Base-by-base conservation (phyloP, 1,284 basidiomycete genomes). In the Boletus sp. region DNA sequence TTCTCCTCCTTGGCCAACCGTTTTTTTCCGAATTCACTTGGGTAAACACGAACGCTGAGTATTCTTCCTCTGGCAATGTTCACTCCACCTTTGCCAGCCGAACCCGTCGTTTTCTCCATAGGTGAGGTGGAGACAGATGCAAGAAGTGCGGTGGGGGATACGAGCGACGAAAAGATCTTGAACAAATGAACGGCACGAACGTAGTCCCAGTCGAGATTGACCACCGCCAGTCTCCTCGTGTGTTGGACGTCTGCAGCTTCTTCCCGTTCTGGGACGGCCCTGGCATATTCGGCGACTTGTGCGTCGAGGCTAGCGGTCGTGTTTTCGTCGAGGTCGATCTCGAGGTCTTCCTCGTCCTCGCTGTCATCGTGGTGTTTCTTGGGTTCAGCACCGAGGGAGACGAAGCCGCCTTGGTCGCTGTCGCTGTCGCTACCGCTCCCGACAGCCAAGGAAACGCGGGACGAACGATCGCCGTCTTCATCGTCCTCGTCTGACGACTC, bases 131-230 rank as follows among this genome's bases (percentile, higher is more conserved):
- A 53, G 2, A 70, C 59, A 9, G 69, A 57, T 16, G 61, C 49
- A 4, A 69, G 59, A 12, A 76, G 67, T 5, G 74, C 76, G 12
- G 76, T 76, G 49, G 79, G 72, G 4, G 85, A 84, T 16, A 97
- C 77, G 44, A 95, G 80, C 4, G 94, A 97, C 29, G 91, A 84
- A 69, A 93, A 94, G 35, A 99, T 90, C 68, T 91, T 93, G 80
- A 82, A 97, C 20, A 99, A 73, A 67, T 99, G 94, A 29, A 74
- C 74, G 1, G 95, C 92, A 41, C 89, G 87, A 47, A 99, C 82
- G 69, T 98, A 82, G 68, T 99, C 96, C 96, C 96, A 99, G 70
- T 99, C 96, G 51, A 99, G 80, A 66, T 99, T 98, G 57, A 99
- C 95, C 23, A 89, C 82, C 0, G 95, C 96, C 6, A 98, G 70